Percentiles rank a stretch among this genome's conserved stretches.
Conservation (phyloP, 2,329 filamentous ascomycete species). For the Thelonectria blattea region DNA sequence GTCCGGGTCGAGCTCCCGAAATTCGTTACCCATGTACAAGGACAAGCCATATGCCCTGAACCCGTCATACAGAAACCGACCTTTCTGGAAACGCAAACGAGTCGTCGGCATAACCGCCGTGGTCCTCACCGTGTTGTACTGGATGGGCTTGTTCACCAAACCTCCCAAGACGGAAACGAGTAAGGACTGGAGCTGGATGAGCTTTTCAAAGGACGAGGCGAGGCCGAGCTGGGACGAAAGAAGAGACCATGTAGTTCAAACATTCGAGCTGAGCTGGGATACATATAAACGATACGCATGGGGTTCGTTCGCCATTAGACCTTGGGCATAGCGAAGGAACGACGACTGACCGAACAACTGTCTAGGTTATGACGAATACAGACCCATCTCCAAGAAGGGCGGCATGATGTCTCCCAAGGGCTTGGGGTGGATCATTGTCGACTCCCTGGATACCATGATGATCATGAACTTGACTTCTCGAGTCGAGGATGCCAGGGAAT, state of each 20-base stretch:
- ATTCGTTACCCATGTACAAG: constrained; percentile 89
- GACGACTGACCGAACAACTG: constrained; percentile 36
- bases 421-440: constrained; percentile 97
- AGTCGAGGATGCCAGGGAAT: constrained; percentile 83
- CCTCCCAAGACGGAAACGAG: constrained; percentile 37
- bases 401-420: constrained; percentile 86
- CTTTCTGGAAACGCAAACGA: constrained; percentile 70
- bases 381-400: constrained; percentile 80
- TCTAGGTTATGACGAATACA: constrained; percentile 81
- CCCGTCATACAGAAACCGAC: constrained; percentile 60
- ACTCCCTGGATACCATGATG: constrained; percentile 95
- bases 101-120: constrained; percentile 58
- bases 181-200: constrained; percentile 65
- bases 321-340: constrained; percentile 1
- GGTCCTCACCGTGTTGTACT: constrained; percentile 69
- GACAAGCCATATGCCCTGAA: constrained; percentile 89
- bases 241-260: constrained; percentile 82
- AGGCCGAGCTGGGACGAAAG: constrained; percentile 77
- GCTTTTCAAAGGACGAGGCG: constrained; percentile 52
- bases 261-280: constrained; percentile 90
- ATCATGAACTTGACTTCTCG: constrained; percentile 95
- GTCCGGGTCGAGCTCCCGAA: constrained; percentile 47
- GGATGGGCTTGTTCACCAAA: constrained; percentile 65
- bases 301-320: constrained; percentile 64
- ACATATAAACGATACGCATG: constrained; percentile 92